Percentiles rank a stretch among this genome's conserved stretches.
Conservation (phyloP, 257 asterid genomes). For the Dorcoceras hygrometricum region DNA sequence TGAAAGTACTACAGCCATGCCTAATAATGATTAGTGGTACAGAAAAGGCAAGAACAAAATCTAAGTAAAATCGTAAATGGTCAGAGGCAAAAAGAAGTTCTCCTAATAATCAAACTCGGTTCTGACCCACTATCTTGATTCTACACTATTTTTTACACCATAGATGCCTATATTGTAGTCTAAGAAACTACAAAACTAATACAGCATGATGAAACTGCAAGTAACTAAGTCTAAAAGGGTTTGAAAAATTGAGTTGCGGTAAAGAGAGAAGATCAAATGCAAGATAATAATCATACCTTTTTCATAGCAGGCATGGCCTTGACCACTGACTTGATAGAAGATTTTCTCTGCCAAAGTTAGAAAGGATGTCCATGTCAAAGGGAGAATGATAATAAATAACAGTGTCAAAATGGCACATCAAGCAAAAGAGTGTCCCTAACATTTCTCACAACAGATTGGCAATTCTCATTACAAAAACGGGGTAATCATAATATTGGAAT, state of each 20-base stretch:
- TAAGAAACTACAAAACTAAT: neutral
- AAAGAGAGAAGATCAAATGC: neutral
- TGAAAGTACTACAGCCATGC: too few relatives aligned
- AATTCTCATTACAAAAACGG: neutral
- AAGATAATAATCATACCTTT: conserved; percentile 38
- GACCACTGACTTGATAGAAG: conserved; percentile 20
- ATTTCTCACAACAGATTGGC: neutral
- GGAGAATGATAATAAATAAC: conserved; percentile 10
- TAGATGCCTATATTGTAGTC: neutral
- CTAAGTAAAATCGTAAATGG: neutral
- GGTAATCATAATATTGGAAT: too few relatives aligned
- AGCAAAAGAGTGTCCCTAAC: neutral
- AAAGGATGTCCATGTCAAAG: conserved; percentile 18
- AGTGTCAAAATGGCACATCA: conserved; percentile 4
- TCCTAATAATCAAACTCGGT: neutral
- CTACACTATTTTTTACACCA: too few relatives aligned
- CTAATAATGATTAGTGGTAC: too few relatives aligned
- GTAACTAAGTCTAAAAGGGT: neutral
- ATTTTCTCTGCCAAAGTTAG: conserved; percentile 27
- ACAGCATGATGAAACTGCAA: neutral
- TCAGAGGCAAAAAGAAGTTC: neutral
- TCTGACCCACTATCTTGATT: neutral
- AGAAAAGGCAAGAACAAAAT: too few relatives aligned
- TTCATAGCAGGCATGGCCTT: conserved; percentile 65
- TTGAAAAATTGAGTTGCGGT: neutral